Percentiles rank a stretch among this genome's conserved stretches.
Evolutionary conservation across 2,329 filamentous ascomycete genomes (phyloP).

Genomic region (Cadophora luteo-olivacea): DNA sequence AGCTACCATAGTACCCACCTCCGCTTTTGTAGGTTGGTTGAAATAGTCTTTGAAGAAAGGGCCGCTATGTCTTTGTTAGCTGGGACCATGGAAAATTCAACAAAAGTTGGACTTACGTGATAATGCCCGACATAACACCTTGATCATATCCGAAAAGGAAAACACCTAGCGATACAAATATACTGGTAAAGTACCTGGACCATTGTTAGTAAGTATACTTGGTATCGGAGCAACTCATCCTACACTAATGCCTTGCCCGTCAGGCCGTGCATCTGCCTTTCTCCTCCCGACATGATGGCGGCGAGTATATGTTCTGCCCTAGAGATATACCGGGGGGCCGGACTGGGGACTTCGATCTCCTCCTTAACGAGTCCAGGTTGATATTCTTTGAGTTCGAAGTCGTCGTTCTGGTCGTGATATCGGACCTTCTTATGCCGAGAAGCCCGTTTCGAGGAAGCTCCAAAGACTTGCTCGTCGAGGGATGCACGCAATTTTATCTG

Average conservation of each 20-base stretch:
- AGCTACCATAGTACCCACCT: conserved; percentile 96
- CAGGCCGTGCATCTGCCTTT: conserved; percentile 82
- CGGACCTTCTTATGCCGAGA: conserved; percentile 69
- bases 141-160: conserved; percentile 92
- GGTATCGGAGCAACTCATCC: conserved; percentile 44
- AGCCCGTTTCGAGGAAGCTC: conserved; percentile 55
- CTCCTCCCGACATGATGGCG: conserved; percentile 83
- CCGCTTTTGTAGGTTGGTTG: conserved; percentile 81
- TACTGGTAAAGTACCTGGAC: conserved; percentile 88
- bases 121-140: conserved; percentile 82
- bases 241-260: conserved; percentile 96
- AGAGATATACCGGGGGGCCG: conserved; percentile 67
- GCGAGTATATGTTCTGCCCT: conserved; percentile 75
- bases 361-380: conserved; percentile 63
- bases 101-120: conserved; percentile 59
- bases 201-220: conserved; percentile 22
- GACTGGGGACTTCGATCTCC: conserved; percentile 81
- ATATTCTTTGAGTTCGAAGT: conserved; percentile 51
- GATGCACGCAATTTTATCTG: conserved; percentile 71
- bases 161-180: conserved; percentile 85
- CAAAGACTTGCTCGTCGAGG: conserved; percentile 66
- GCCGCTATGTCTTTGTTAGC: conserved; percentile 61
- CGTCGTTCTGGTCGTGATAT: conserved; percentile 58
- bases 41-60: conserved; percentile 92
- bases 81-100: background rate